These are phyloP conservation scores for Silene vulgaris DNA, from an alignment of 179 eudicot genomes.

Conservation along the genomic window DNA sequence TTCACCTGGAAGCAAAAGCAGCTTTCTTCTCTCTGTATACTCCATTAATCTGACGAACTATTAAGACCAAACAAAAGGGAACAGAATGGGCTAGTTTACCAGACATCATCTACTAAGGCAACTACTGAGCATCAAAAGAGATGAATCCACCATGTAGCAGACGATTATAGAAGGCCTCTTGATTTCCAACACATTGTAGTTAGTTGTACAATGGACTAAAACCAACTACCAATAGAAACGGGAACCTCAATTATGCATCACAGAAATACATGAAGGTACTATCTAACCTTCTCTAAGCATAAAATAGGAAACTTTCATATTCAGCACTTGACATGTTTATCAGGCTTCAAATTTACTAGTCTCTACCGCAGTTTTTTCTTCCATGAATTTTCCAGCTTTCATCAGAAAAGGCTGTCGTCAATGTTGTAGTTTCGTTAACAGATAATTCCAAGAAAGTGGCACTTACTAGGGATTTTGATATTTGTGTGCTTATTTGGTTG, in stretches of 20 bases:
- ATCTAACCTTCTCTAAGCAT: constrained; percentile 8
- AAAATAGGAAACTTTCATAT: not conserved
- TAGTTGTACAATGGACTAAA: not conserved
- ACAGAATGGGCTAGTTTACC: not conserved
- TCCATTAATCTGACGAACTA: constrained; percentile 22
- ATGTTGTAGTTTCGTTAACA: not conserved
- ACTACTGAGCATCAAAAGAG: not conserved
- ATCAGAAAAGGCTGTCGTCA: not conserved
- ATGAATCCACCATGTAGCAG: constrained; percentile 2
- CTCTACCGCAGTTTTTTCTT: not conserved
- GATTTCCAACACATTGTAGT: not conserved
- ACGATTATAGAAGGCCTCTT: not conserved
- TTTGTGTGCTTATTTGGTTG: not conserved
- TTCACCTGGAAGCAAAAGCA: constrained; percentile 28
- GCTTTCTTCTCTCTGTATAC: constrained; percentile 27
- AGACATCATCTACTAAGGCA: not conserved
- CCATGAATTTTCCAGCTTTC: not conserved
- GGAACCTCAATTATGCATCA: not conserved
- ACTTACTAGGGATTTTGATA: not conserved
- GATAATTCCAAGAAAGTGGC: not conserved
- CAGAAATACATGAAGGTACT: not conserved
- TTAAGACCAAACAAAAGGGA: constrained; percentile 22
- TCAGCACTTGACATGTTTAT: not conserved
- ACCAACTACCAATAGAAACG: constrained; percentile 7
- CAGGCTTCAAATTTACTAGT: not conserved